Conservation (phyloP, 2,329 filamentous ascomycete genomes). For the Fusarium udum region DNA sequence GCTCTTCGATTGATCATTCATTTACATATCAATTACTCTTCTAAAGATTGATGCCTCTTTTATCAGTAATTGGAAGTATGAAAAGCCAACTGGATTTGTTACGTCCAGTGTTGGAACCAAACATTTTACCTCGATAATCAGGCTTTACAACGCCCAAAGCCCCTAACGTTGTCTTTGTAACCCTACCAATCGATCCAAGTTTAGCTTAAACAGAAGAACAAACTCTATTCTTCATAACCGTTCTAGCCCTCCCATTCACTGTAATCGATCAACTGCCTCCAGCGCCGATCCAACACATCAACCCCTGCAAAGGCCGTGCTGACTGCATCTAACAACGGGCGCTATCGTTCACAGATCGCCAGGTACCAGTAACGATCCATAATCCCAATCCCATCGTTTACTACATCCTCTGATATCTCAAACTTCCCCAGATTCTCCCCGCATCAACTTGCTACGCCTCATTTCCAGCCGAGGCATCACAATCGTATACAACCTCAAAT, state of each 20-base stretch:
- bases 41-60: fast-evolving
- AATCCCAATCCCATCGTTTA: not conserved
- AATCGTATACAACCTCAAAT: not conserved
- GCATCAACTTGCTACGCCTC: not conserved
- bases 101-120: not conserved
- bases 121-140: not conserved
- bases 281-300: not conserved
- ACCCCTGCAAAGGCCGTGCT: constrained; percentile 16
- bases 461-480: constrained; percentile 16
- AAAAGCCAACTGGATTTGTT: fast-evolving
- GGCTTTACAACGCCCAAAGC: not conserved
- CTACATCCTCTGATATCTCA: not conserved
- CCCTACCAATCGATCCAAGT: not conserved
- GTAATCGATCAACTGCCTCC: not conserved
- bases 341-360: constrained; percentile 1
- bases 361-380: not conserved
- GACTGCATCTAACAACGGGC: not conserved
- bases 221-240: not conserved
- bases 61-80: fast-evolving
- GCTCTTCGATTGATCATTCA: not conserved
- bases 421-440: constrained; percentile 18
- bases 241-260: not conserved
- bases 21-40: not conserved
- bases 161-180: not conserved
- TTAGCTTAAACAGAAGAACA: not conserved